A percentile compares a stretch with the other conserved stretches of the same genome.
phyloP scores from a whole-genome alignment of 1,139 yeast genomes.

The Protomyces inundatus region DNA sequence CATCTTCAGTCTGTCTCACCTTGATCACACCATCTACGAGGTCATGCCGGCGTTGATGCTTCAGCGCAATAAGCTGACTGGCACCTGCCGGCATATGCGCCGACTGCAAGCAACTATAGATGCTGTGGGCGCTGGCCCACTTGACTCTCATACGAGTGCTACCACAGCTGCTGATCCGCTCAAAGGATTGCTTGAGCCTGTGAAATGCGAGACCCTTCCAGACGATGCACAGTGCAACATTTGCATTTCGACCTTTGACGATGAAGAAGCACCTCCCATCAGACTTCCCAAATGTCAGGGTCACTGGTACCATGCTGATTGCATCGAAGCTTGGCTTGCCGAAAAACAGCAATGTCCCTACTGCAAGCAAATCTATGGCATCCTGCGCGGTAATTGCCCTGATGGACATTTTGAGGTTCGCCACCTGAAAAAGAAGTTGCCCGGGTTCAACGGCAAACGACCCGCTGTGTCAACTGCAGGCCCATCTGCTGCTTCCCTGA shows the following conservation, averaged over 20 bases:
- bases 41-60: slow-evolving; percentile 1
- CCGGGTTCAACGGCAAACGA: neutral
- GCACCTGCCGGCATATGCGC: slow-evolving; percentile 3
- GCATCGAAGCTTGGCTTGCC: slow-evolving; percentile 8
- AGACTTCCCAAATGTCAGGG: slow-evolving; percentile 8
- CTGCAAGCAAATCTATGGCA: slow-evolving; percentile 8
- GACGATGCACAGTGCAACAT: neutral
- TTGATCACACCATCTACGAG: neutral
- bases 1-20: neutral
- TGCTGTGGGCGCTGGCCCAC: slow-evolving; percentile 10
- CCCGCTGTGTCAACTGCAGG: neutral
- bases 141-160: neutral
- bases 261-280: neutral
- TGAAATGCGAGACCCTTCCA: neutral
- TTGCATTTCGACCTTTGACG: slow-evolving; percentile 3
- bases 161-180: neutral
- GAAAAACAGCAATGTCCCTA: slow-evolving; percentile 19
- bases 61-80: slow-evolving; percentile 5
- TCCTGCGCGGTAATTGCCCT: slow-evolving; percentile 5
- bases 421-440: neutral
- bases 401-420: slow-evolving; percentile 3
- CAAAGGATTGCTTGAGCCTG: neutral
- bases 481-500: neutral
- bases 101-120: neutral
- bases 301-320: slow-evolving; percentile 12